Base-by-base conservation (phyloP, 2,329 filamentous ascomycete genomes). In the Xylariaceae sp. region DNA sequence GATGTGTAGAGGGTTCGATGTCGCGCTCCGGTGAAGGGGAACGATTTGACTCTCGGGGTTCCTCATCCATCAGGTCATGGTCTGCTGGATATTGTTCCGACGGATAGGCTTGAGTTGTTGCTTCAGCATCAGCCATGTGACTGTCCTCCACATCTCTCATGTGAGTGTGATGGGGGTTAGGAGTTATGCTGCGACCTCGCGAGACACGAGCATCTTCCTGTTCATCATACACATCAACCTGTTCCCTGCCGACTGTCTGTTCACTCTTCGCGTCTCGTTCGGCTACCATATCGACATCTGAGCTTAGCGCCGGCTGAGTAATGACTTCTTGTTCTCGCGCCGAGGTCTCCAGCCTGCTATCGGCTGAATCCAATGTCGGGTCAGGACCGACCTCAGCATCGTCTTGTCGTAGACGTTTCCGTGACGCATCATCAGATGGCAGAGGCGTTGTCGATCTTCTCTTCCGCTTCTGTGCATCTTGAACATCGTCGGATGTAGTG, bases 381-480 rank as follows among this genome's bases (percentile, higher is more conserved):
- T 57, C 56, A 34, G n/a, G 57, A 62, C 49, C 49, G 37, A 8
- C 56, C 51, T 65, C 64, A 17, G 63, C 61, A 48, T 71, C 69
- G 45, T 74, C 77, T 52, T 78, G 73, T 64, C 80, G 81, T 9
- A 78, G 74, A 61, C 81, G 84, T 70, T 88, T 88, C 54, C 75
- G 76, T 50, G 79, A 77, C 52, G 80, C 73, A 11, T 82, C 80
- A 58, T 84, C 78, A 23, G 77, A 80, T 7, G 82, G 82, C 17
- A 81, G 76, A 41, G 86, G 87, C 58, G 80, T 88, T 58, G 79
- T 77, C 49, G 85, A 89, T 66, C 85, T 80, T 66, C 86, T 83
- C 72, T 88, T 89, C 62, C 87, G 80, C 73, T 87, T 89, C 66
- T 83, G 82, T 47, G 76, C 76, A 65, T 87, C 84, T 62, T 83